Conservation (phyloP, 345 rosid species). For the Angophora floribunda region DNA sequence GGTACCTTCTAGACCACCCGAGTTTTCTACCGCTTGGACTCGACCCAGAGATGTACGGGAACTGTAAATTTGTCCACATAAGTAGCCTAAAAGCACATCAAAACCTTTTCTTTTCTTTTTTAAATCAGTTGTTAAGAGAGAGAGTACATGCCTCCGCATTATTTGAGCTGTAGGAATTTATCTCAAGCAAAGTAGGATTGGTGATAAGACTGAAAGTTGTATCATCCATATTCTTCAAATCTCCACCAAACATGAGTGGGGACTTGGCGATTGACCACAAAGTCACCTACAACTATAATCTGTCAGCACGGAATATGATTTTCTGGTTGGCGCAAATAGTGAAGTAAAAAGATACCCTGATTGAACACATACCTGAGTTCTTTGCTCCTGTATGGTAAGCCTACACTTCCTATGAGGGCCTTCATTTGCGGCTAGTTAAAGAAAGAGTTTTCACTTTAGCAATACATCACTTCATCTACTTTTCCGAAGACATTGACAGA, state of each 20-base stretch:
- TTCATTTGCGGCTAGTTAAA: conserved; percentile 40
- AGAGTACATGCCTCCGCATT: conserved; percentile 47
- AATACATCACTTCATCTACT: not conserved
- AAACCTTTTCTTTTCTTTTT: no score
- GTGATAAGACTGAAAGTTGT: conserved; percentile 55
- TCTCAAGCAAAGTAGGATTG: conserved; percentile 59
- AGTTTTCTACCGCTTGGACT: not conserved
- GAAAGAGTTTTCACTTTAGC: not conserved
- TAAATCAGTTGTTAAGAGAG: no score
- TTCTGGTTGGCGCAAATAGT: not conserved
- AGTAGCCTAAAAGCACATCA: not conserved
- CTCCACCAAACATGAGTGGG: conserved; percentile 95
- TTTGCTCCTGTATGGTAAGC: conserved; percentile 58
- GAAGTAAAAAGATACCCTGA: not conserved
- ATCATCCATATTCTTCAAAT: conserved; percentile 57
- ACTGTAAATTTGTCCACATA: not conserved
- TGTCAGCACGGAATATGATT: not conserved
- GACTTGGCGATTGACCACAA: conserved; percentile 93
- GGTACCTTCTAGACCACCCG: not conserved
- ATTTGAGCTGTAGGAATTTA: conserved; percentile 60
- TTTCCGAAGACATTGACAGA: not conserved
- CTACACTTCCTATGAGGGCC: conserved; percentile 77
- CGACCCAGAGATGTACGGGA: conserved; percentile 21
- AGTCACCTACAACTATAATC: conserved; percentile 52
- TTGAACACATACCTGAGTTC: conserved; percentile 51